Evolutionary conservation across 805 yeast genomes (phyloP).

Genomic region (Zygosaccharomyces pseudorouxii): DNA sequence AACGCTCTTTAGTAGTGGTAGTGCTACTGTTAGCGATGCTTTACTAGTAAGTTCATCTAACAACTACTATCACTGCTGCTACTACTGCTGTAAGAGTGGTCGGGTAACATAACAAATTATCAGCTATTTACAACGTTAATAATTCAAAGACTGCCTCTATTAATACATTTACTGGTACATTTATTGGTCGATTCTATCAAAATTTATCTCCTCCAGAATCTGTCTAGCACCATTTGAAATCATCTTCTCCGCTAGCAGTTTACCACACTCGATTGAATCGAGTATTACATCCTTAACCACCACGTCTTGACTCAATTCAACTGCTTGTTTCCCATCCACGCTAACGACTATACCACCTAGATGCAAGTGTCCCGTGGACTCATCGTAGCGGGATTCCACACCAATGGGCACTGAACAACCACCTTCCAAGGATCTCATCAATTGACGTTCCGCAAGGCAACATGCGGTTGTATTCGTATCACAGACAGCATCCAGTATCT

Average conservation of each 20-base stretch:
- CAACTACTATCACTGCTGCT: no score
- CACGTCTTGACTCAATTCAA: slow-evolving; percentile 47
- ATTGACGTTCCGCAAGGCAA: slow-evolving; percentile 82
- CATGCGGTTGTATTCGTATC: slow-evolving; percentile 63
- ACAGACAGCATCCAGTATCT: slow-evolving; percentile 59
- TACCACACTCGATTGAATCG: slow-evolving; percentile 72
- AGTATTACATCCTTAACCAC: slow-evolving; percentile 38
- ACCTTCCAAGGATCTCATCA: slow-evolving; percentile 87
- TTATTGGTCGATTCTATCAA: slow-evolving; percentile 49
- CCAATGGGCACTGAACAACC: slow-evolving; percentile 99
- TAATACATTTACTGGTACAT: slow-evolving; percentile 17
- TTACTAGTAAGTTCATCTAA: neutral
- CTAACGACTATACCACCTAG: slow-evolving; percentile 74
- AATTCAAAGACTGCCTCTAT: neutral
- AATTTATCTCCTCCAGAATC: slow-evolving; percentile 76
- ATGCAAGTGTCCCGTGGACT: slow-evolving; percentile 42
- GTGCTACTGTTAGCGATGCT: neutral
- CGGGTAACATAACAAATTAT: neutral
- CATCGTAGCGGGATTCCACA: slow-evolving; percentile 56
- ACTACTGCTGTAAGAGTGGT: neutral
- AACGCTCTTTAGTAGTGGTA: neutral
- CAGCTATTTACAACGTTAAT: neutral
- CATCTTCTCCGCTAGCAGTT: slow-evolving; percentile 59
- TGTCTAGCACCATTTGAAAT: slow-evolving; percentile 74
- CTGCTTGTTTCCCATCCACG: slow-evolving; percentile 72